Base-by-base conservation (phyloP, 2,329 filamentous ascomycete genomes). In the Sporothrix variecibatus region DNA sequence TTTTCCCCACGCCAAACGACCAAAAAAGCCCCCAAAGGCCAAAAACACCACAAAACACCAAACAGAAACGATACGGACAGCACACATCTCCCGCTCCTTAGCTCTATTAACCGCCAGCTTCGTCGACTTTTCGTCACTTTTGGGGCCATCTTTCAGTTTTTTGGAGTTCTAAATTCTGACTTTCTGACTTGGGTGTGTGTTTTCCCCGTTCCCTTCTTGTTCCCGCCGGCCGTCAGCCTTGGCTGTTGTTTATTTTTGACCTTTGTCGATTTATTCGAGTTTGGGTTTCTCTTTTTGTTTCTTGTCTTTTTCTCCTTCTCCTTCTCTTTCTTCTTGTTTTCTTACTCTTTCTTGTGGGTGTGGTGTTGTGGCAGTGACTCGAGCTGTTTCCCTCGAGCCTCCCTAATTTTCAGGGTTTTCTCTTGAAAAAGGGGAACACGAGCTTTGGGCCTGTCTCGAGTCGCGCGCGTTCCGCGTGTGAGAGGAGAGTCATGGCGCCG, bases 401-500 rank as follows among this genome's bases (percentile, higher is more conserved):
- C 23, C 38, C 26, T 12, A 23, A 3, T 23, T 56, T 23, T 38
- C 58, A 15, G 34, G 40, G 4, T 49, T n/a, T 46, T 40, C 43
- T 69, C 46, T 70, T 40, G 20, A 8, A 62, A 56, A 12, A 17
- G 38, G 12, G 20, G 58, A 12, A 49, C 2, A 12, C 7, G 26
- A 68, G 26, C 43, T 23, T 34, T 26, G 43, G 43, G 43, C 65
- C 2, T 11, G 43, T 53, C 43, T 67, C 62, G 62, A 46, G 38
- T 17, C 20, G 46, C 67, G 46, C 67, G 67, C 67, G 28, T 38
- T 34, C 28, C 62, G 28, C 67, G 67, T 34, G 67, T 69, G 67
- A 49, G 46, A 69, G 43, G 20, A 69, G 46, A 23, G 72, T 26
- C 65, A 76, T 76, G 75, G 72, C 72, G 70, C 75, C 75, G 49